Evolutionary conservation across 164 flowering plant genomes (phyloP).

Genomic region (Paratinospora sagittata): DNA sequence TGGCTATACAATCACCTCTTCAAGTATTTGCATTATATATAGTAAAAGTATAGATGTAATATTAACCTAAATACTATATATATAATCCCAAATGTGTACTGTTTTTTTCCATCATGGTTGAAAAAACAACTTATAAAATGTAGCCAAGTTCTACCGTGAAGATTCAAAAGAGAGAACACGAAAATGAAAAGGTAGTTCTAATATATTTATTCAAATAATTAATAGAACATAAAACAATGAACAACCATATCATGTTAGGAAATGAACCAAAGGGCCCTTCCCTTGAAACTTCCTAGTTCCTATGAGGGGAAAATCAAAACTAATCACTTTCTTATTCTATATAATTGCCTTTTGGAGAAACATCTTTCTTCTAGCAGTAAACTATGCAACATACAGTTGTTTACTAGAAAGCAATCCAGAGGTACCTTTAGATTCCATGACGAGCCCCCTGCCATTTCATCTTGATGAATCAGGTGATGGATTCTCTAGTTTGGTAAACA

Average conservation of each 20-base stretch:
- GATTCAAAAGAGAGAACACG: background rate
- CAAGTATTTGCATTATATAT: too few species aligned
- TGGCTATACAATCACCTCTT: too few species aligned
- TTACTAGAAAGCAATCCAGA: background rate
- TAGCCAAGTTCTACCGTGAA: too few species aligned
- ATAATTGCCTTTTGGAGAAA: conserved; percentile 2
- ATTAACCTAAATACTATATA: too few species aligned
- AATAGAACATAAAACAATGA: background rate
- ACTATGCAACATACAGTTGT: background rate
- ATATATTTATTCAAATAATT: background rate
- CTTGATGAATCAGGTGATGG: conserved; percentile 10
- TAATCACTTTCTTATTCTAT: conserved; percentile 2
- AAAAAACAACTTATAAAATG: too few species aligned
- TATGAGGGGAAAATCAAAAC: background rate
- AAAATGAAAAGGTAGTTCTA: background rate
- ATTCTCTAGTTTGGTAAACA: conserved; percentile 59
- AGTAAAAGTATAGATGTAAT: too few species aligned
- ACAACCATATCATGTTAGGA: background rate
- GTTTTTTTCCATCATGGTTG: too few species aligned
- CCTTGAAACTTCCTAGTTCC: background rate
- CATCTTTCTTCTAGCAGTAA: background rate
- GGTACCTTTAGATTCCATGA: background rate
- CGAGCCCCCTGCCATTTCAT: background rate
- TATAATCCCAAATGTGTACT: too few species aligned
- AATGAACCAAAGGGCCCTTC: too few species aligned